Percentiles rank a stretch among this genome's conserved stretches.
Conservation (phyloP, 169 alveolate genomes). For the Cryptosporidium ubiquitum region DNA sequence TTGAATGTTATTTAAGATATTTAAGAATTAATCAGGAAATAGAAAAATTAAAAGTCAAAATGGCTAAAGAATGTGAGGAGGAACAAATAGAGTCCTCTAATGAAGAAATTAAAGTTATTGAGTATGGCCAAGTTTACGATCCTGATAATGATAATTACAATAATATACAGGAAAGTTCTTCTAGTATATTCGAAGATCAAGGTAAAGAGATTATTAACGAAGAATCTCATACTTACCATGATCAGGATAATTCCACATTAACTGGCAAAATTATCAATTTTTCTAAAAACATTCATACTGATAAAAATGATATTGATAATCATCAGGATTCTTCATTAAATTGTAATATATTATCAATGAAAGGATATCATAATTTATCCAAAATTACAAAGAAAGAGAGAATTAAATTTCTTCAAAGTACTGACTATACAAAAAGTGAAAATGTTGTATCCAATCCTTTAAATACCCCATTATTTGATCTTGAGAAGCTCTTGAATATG, state of each 20-base stretch:
- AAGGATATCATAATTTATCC: not conserved
- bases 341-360: not conserved
- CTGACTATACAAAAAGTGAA: slow-evolving; percentile 13
- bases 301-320: not conserved
- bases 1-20: slow-evolving; percentile 85
- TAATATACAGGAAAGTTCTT: not conserved
- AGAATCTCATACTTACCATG: not conserved
- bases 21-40: slow-evolving; percentile 85
- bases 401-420: slow-evolving; percentile 15
- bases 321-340: not conserved
- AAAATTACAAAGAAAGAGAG: slow-evolving; percentile 43
- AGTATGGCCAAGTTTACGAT: slow-evolving; percentile 17
- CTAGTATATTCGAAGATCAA: not conserved
- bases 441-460: slow-evolving; percentile 10
- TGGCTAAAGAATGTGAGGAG: slow-evolving; percentile 77
- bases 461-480: slow-evolving; percentile 42
- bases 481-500: slow-evolving; percentile 16
- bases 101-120: slow-evolving; percentile 7
- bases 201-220: not conserved
- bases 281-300: not conserved
- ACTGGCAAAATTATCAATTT: not conserved
- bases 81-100: not conserved
- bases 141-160: slow-evolving; percentile 9
- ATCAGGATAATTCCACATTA: not conserved
- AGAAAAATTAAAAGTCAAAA: slow-evolving; percentile 81